These are phyloP conservation scores for Eustoma russellianum DNA, from an alignment of 257 asterid genomes.

Conservation along the genomic window DNA sequence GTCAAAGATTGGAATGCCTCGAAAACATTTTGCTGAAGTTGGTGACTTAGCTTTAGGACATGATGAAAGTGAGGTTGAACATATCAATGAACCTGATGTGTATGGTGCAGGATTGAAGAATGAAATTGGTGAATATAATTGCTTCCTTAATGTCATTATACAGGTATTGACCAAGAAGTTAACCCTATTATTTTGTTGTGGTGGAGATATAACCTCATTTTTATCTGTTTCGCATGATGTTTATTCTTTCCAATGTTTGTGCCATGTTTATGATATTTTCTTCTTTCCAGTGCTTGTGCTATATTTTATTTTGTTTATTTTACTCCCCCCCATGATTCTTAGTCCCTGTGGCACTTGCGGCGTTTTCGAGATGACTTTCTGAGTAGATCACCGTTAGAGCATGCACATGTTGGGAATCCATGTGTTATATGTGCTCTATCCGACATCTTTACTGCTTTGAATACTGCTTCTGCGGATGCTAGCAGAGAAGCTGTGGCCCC, in stretches of 20 bases:
- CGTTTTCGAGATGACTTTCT: slow-evolving; percentile 79
- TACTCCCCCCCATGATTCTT: too few species aligned
- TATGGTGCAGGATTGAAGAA: slow-evolving; percentile 83
- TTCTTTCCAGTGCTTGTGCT: slow-evolving; percentile 14
- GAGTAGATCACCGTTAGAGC: slow-evolving; percentile 56
- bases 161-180: slow-evolving; percentile 45
- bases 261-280: slow-evolving; percentile 11
- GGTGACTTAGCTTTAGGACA: slow-evolving; percentile 23
- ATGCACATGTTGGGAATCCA: slow-evolving; percentile 88
- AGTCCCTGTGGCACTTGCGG: slow-evolving; percentile 92
- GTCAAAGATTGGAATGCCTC: slow-evolving; percentile 27
- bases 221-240: slow-evolving; percentile 10
- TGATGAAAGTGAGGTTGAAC: slow-evolving; percentile 21
- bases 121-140: slow-evolving; percentile 94
- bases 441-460: slow-evolving; percentile 70
- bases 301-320: slow-evolving; percentile 1
- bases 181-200: not conserved
- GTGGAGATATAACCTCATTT: not conserved
- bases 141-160: slow-evolving; percentile 95
- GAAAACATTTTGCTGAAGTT: slow-evolving; percentile 28
- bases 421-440: slow-evolving; percentile 83
- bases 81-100: slow-evolving; percentile 36
- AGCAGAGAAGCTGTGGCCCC: slow-evolving; percentile 77
- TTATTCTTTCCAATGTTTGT: slow-evolving; percentile 12
- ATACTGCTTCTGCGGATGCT: slow-evolving; percentile 39